phyloP scores from a whole-genome alignment of 345 rosid species.

The Pseudoturritis turrita region DNA sequence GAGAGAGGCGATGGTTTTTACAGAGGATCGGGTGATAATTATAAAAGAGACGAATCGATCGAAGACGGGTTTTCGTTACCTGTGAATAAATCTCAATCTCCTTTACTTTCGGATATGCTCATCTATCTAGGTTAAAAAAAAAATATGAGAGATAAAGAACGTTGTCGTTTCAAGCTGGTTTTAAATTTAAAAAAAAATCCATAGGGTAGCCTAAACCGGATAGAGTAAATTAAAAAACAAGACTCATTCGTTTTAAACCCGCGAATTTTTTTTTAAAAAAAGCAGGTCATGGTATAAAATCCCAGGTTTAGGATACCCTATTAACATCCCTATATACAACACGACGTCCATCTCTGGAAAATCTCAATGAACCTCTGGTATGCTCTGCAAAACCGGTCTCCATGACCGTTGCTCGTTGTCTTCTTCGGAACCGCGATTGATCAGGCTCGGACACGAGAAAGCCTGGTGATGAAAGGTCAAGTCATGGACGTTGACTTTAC shows the following conservation, averaged over 20 bases:
- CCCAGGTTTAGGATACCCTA: no score
- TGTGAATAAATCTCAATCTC: background rate
- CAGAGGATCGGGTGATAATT: no score
- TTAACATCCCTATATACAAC: no score
- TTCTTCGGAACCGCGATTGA: conserved; percentile 14
- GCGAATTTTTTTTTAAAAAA: background rate
- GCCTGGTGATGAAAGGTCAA: conserved; percentile 38
- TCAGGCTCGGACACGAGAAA: conserved; percentile 9
- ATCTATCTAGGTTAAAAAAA: no score
- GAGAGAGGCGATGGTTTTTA: background rate
- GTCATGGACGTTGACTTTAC: conserved; percentile 40
- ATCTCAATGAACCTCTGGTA: conserved; percentile 61
- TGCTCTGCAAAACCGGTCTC: conserved; percentile 66
- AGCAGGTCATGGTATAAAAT: background rate
- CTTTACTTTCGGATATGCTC: background rate
- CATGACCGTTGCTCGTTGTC: conserved; percentile 37
- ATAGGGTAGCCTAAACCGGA: no score
- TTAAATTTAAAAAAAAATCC: no score
- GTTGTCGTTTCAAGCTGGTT: no score
- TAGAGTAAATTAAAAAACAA: no score
- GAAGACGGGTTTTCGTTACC: conserved; percentile 25
- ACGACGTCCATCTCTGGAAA: background rate
- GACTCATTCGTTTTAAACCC: no score
- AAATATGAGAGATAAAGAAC: no score
- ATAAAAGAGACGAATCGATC: background rate